Conservation (phyloP, 2,329 filamentous ascomycete genomes). For the Aspergillus candidus region DNA sequence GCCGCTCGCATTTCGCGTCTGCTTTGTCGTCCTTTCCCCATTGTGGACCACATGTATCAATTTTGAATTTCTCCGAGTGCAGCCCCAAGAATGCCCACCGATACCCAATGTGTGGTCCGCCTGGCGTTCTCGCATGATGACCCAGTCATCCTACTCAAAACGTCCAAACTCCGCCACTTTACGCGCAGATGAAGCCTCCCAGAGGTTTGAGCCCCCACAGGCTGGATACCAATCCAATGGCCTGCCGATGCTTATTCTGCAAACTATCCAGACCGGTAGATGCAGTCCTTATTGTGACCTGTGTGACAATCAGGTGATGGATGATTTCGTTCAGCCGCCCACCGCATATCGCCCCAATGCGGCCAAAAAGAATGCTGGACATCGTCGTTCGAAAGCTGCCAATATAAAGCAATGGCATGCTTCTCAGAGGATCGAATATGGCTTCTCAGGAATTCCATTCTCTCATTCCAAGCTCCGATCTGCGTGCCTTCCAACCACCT, state of each 20-base stretch:
- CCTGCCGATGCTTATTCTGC: background rate
- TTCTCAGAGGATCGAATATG: conserved; percentile 1
- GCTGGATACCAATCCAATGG: background rate
- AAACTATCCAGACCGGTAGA: conserved; percentile 2
- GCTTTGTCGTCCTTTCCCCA: background rate
- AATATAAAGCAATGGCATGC: conserved; percentile 9
- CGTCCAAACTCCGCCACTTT: conserved; percentile 6
- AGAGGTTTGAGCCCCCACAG: background rate
- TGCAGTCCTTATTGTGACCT: conserved; percentile 2
- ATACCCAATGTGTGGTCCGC: background rate
- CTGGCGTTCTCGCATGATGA: background rate
- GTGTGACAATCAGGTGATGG: conserved; percentile 6
- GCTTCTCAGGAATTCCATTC: background rate
- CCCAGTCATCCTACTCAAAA: conserved; percentile 2
- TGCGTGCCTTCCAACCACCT: conserved; percentile 5
- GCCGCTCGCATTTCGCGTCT: background rate
- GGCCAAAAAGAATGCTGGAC: background rate
- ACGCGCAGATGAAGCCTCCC: background rate
- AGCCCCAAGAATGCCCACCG: background rate
- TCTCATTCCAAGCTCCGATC: background rate
- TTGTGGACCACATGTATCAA: no score
- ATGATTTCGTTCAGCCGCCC: conserved; percentile 2
- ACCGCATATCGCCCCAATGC: background rate
- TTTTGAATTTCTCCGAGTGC: conserved; percentile 1
- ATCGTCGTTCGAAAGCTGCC: background rate